Conservation (phyloP, 768 basidiomycete genomes). For the Boletus subparvulus region DNA sequence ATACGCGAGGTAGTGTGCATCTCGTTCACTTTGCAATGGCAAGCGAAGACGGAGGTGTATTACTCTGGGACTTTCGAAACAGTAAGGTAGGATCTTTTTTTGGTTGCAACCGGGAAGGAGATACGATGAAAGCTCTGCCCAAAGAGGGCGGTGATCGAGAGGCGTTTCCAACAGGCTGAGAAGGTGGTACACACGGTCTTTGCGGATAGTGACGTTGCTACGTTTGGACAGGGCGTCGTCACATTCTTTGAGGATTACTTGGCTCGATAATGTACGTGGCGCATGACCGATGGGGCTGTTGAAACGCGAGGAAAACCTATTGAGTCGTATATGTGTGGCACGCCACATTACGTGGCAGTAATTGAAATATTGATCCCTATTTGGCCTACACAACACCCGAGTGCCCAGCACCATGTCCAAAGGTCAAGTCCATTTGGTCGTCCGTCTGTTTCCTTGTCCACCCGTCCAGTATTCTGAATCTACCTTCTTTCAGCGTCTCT, state of each 20-base stretch:
- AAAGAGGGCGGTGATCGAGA: constrained; percentile 39
- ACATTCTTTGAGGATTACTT: constrained; percentile 39
- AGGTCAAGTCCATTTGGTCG: constrained; percentile 73
- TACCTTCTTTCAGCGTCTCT: constrained; percentile 57
- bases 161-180: constrained; percentile 32
- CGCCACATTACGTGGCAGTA: constrained; percentile 8
- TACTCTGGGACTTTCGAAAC: constrained; percentile 53
- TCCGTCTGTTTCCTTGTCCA: constrained; percentile 39
- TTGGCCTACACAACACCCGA: constrained; percentile 14
- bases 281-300: not conserved
- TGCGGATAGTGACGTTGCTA: constrained; percentile 39
- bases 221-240: constrained; percentile 40
- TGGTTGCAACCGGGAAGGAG: constrained; percentile 9
- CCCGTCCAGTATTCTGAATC: constrained; percentile 14
- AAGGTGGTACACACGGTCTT: constrained; percentile 42
- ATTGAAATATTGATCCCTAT: constrained; percentile 17
- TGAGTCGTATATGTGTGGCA: constrained; percentile 11
- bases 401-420: constrained; percentile 56
- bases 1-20: constrained; percentile 41
- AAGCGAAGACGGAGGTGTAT: constrained; percentile 43
- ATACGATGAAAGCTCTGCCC: constrained; percentile 21
- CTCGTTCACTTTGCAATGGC: constrained; percentile 46
- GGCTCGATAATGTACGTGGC: constrained; percentile 11
- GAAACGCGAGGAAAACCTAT: constrained; percentile 1
- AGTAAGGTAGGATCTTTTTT: constrained; percentile 36